Conservation (phyloP, 1,139 yeast species). For the Debaryomyces udenii region DNA sequence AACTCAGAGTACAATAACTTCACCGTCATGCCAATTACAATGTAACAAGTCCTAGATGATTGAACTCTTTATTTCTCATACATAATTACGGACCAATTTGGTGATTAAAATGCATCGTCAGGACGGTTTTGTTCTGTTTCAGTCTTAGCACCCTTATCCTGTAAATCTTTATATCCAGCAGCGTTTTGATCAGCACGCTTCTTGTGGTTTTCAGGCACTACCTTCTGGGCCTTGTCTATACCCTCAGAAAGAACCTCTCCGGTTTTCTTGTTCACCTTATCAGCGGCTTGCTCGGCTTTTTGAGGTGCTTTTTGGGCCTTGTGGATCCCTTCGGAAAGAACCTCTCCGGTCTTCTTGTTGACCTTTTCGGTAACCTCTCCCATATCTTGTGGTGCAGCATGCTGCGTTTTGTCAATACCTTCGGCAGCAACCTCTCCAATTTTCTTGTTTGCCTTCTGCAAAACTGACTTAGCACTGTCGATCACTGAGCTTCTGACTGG, state of each 20-base stretch:
- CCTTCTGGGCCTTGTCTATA: conserved; percentile 33
- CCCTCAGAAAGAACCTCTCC: conserved; percentile 41
- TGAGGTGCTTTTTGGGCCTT: conserved; percentile 28
- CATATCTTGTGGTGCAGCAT: conserved; percentile 12
- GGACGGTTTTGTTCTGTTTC: conserved; percentile 51
- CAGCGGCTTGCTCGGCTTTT: conserved; percentile 21
- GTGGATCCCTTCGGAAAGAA: conserved; percentile 39
- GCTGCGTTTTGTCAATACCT: conserved; percentile 29
- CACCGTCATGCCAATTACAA: too few relatives aligned
- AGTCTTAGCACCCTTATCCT: conserved; percentile 46
- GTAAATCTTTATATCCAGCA: conserved; percentile 41
- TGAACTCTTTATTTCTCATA: too few relatives aligned
- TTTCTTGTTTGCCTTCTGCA: conserved; percentile 36
- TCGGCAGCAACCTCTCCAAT: conserved; percentile 34
- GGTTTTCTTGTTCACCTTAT: conserved; percentile 29
- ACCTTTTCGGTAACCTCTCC: conserved; percentile 20
- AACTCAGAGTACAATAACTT: too few relatives aligned
- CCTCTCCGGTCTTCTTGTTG: conserved; percentile 37
- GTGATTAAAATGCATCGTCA: conserved; percentile 39
- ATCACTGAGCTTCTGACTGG: conserved; percentile 26
- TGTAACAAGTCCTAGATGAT: too few relatives aligned
- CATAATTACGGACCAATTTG: neutral
- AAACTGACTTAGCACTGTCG: conserved; percentile 39
- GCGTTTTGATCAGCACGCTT: conserved; percentile 29
- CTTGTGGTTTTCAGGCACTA: conserved; percentile 19